Base-by-base conservation (phyloP, 352 stramenopile genomes). In the Pilasporangium apinafurcum region DNA sequence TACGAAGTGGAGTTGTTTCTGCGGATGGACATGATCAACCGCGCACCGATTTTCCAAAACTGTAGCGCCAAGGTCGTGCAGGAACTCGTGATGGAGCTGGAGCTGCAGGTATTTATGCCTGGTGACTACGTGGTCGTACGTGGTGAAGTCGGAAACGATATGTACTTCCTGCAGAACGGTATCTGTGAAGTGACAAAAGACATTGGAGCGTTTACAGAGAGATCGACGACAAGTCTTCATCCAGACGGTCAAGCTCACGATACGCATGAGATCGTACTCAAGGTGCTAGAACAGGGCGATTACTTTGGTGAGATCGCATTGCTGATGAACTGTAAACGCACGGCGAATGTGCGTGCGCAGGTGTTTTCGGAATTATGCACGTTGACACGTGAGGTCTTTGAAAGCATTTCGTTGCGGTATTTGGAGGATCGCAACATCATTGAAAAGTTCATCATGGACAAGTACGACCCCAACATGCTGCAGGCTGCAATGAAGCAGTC, bases 11-110 rank as follows among this genome's bases (percentile, higher is more conserved):
- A 91, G 29, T 55, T 92, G 5, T 94, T 88, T 37, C 48, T 88
- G 25, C 72, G 78, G 10, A 88, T 88, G 68, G 79, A 87, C 31
- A 94, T 94, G 82, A 91, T 94, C 69, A 89, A 86, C 31, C 77
- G 73, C 13, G 78, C 73, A 1, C 82, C 82, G 0, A 90, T 94
- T 41, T 92, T 92, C 46, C 74, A 88, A 37, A 83, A 58, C 41
- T 91, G 77, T 41, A 87, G 74, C 26, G 64, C 75, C 13, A 87
- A 94, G 55, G 77, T 94, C 8, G 77, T 94, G 0, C 77, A 90
- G 27, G 79, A 91, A 37, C 58, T 92, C 3, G 79, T 94, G 6
- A 84, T 90, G 76, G 69, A 86, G 36, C 62, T 94, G 1, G 74
- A 86, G 33, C 47, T 91, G 9, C 73, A 92, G 34, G 73, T 94